Percentiles rank a stretch among this genome's conserved stretches.
phyloP scores from a whole-genome alignment of 352 stramenopile genomes.

The Globisporangium sylvaticum region DNA sequence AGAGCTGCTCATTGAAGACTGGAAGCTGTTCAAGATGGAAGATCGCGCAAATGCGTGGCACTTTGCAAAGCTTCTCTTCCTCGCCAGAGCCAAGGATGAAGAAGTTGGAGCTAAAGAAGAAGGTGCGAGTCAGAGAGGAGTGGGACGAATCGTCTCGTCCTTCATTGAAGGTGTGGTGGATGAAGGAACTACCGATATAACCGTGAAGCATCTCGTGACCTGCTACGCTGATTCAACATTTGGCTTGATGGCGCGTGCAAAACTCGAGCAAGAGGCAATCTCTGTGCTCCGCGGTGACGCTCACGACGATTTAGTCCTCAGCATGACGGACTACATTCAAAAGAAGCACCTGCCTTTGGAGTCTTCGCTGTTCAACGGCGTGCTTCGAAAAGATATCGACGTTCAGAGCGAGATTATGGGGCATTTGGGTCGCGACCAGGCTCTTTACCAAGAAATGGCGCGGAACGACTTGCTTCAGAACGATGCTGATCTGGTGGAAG shows the following conservation, averaged over 20 bases:
- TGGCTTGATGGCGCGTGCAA: conserved; percentile 23
- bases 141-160: conserved; percentile 30
- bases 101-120: conserved; percentile 8
- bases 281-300: conserved; percentile 35
- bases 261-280: conserved; percentile 48
- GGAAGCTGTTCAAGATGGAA: conserved; percentile 33
- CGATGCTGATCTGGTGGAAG: conserved; percentile 66
- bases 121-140: conserved; percentile 6
- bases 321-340: conserved; percentile 77
- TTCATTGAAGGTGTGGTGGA: conserved; percentile 56
- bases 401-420: conserved; percentile 74
- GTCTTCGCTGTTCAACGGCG: conserved; percentile 84
- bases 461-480: conserved; percentile 42
- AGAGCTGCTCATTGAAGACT: conserved; percentile 33
- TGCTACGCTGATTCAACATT: conserved; percentile 56
- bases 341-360: conserved; percentile 75
- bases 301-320: conserved; percentile 57
- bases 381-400: conserved; percentile 63
- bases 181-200: conserved; percentile 34
- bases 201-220: conserved; percentile 52
- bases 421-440: conserved; percentile 79
- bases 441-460: conserved; percentile 64
- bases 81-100: conserved; percentile 54
- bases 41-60: conserved; percentile 66
- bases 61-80: conserved; percentile 74